Percentiles rank a stretch among this genome's conserved stretches.
These are phyloP conservation scores for Mycena galopus DNA, from an alignment of 768 basidiomycete species.

Conservation along the genomic window DNA sequence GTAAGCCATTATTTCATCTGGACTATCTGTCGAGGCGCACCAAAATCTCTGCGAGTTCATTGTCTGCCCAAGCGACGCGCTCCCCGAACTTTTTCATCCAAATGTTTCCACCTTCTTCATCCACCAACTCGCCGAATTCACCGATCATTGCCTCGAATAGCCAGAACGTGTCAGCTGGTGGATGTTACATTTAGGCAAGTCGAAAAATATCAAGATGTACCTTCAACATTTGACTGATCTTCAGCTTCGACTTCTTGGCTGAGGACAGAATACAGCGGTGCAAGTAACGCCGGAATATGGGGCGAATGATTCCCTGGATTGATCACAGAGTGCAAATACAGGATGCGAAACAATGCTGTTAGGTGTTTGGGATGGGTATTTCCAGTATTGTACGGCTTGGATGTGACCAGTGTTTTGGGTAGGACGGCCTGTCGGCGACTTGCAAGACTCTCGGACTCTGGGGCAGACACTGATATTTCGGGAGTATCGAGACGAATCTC, in stretches of 20 bases:
- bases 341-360: constrained; percentile 74
- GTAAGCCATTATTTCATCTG: constrained; percentile 21
- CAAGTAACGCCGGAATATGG: constrained; percentile 75
- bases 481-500: constrained; percentile 58
- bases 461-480: constrained; percentile 56
- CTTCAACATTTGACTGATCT: constrained; percentile 74
- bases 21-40: constrained; percentile 52
- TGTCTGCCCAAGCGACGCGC: constrained; percentile 71
- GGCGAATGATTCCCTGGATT: constrained; percentile 81
- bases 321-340: constrained; percentile 78
- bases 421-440: constrained; percentile 42
- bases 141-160: constrained; percentile 80
- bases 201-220: neutral
- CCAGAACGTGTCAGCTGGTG: constrained; percentile 82
- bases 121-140: constrained; percentile 81
- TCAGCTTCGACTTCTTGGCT: constrained; percentile 71
- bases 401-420: constrained; percentile 60
- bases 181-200: neutral
- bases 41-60: constrained; percentile 69
- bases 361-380: constrained; percentile 70
- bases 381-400: constrained; percentile 58
- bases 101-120: constrained; percentile 68
- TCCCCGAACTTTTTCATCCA: constrained; percentile 78
- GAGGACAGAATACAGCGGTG: constrained; percentile 76
- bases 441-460: constrained; percentile 49